Evolutionary conservation across 1,139 yeast species (phyloP).

Genomic region (Insectozyma bohioensis): DNA sequence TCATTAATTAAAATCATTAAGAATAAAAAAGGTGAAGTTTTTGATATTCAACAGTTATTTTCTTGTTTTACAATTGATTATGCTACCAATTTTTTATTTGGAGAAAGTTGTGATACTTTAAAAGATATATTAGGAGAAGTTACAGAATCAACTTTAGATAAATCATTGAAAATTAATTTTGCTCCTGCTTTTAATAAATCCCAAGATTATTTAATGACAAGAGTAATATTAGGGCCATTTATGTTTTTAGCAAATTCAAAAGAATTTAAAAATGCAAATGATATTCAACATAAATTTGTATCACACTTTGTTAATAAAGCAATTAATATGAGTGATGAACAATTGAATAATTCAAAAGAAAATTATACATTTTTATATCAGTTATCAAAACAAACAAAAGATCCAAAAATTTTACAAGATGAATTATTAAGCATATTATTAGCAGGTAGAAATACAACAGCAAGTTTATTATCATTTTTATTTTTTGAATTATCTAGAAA

Average conservation of each 20-base stretch:
- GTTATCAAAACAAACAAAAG: slow-evolving; percentile 28
- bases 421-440: slow-evolving; percentile 31
- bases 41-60: slow-evolving; percentile 34
- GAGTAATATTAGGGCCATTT: slow-evolving; percentile 26
- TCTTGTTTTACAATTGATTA: slow-evolving; percentile 37
- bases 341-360: slow-evolving; percentile 19
- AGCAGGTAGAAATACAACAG: slow-evolving; percentile 36
- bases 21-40: slow-evolving; percentile 19
- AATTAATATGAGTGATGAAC: slow-evolving; percentile 21
- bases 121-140: slow-evolving; percentile 20
- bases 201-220: slow-evolving; percentile 23
- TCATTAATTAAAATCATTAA: slow-evolving; percentile 30
- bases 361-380: slow-evolving; percentile 27
- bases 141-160: slow-evolving; percentile 2
- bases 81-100: slow-evolving; percentile 40
- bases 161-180: slow-evolving; percentile 11
- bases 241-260: slow-evolving; percentile 23
- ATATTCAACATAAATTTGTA: slow-evolving; percentile 27
- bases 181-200: slow-evolving; percentile 18
- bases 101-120: slow-evolving; percentile 31
- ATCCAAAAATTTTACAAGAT: slow-evolving; percentile 27
- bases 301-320: slow-evolving; percentile 26
- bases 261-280: slow-evolving; percentile 19
- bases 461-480: slow-evolving; percentile 26
- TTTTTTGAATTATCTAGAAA: slow-evolving; percentile 25